These are phyloP conservation scores for Proliferodiscus dingleyae DNA, from an alignment of 2,329 filamentous ascomycete genomes.

Conservation along the genomic window DNA sequence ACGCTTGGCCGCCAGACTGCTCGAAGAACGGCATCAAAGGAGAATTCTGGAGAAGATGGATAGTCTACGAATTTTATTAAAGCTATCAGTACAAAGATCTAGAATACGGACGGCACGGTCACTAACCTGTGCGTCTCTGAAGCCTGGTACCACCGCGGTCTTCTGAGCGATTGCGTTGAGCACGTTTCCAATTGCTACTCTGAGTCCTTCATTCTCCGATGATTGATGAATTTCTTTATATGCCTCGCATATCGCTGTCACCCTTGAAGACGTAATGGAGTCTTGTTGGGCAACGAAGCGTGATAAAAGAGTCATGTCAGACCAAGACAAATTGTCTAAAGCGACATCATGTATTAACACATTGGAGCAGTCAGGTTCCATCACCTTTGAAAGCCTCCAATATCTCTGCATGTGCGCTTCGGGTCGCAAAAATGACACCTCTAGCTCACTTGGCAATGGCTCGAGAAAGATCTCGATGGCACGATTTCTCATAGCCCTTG, in stretches of 20 bases:
- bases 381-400: conserved; percentile 16
- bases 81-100: conserved; percentile 30
- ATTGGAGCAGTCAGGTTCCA: conserved; percentile 8
- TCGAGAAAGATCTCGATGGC: conserved; percentile 83
- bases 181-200: conserved; percentile 20
- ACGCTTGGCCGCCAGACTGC: conserved; percentile 27
- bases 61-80: conserved; percentile 39
- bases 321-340: conserved; percentile 30
- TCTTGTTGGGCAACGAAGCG: conserved; percentile 22
- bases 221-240: conserved; percentile 25
- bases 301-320: conserved; percentile 26
- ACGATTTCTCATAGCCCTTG: conserved; percentile 92
- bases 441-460: conserved; percentile 17
- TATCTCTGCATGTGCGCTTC: conserved; percentile 30
- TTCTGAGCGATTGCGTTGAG: conserved; percentile 23
- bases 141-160: conserved; percentile 20
- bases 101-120: conserved; percentile 25
- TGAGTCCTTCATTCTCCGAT: conserved; percentile 19
- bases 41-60: conserved; percentile 57
- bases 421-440: conserved; percentile 2
- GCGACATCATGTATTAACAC: conserved; percentile 21
- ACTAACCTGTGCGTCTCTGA: conserved; percentile 43
- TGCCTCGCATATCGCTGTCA: conserved; percentile 8
- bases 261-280: background rate
- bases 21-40: conserved; percentile 45